These are phyloP conservation scores for Penicillium herquei DNA, from an alignment of 495 filamentous ascomycete species.

Conservation along the genomic window DNA sequence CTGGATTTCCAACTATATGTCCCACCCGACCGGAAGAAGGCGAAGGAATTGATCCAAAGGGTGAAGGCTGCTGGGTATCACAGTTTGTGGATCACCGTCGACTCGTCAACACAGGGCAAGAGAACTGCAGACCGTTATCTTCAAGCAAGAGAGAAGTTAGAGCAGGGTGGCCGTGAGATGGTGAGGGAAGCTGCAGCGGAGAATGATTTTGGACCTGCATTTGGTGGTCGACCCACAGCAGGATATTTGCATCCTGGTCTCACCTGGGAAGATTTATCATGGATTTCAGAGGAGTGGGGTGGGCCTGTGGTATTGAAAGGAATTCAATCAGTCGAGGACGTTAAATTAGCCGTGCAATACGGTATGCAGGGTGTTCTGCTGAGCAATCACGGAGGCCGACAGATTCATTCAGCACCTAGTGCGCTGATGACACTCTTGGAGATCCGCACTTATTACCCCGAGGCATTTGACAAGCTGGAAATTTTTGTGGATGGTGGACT, in stretches of 20 bases:
- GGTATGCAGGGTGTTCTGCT: slow-evolving; percentile 74
- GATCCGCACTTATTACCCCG: slow-evolving; percentile 59
- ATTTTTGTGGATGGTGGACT: slow-evolving; percentile 83
- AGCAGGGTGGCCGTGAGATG: slow-evolving; percentile 3
- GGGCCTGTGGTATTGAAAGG: slow-evolving; percentile 52
- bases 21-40: slow-evolving; percentile 14
- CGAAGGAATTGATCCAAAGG: slow-evolving; percentile 15
- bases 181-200: slow-evolving; percentile 6
- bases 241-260: slow-evolving; percentile 18
- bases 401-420: slow-evolving; percentile 65
- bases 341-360: slow-evolving; percentile 57
- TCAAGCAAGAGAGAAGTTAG: slow-evolving; percentile 17
- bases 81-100: slow-evolving; percentile 22
- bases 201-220: slow-evolving; percentile 16
- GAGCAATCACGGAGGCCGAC: slow-evolving; percentile 49
- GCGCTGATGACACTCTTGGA: slow-evolving; percentile 62
- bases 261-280: slow-evolving; percentile 19
- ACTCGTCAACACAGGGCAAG: slow-evolving; percentile 19
- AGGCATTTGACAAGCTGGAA: slow-evolving; percentile 63
- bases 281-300: slow-evolving; percentile 18
- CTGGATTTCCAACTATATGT: slow-evolving; percentile 20
- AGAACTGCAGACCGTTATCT: slow-evolving; percentile 22
- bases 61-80: slow-evolving; percentile 20
- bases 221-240: slow-evolving; percentile 17
- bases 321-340: slow-evolving; percentile 53